A percentile compares a stretch with the other conserved stretches of the same genome.
These are phyloP conservation scores for Penicillium mononematosum DNA, from an alignment of 495 filamentous ascomycete species.

Conservation along the genomic window DNA sequence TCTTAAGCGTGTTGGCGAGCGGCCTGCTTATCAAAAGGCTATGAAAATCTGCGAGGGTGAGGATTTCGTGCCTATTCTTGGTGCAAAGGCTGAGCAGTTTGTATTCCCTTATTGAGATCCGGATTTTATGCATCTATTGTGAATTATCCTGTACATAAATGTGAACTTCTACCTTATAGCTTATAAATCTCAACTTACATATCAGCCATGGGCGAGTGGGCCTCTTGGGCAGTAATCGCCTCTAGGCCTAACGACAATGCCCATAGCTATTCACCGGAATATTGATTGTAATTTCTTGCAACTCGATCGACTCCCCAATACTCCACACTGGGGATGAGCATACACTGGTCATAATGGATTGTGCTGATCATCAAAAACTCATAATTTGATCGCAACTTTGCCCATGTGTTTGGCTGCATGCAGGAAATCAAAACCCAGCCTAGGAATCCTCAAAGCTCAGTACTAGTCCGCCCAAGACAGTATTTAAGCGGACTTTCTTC, in stretches of 20 bases:
- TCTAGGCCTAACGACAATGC: neutral
- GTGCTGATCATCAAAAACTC: too few species aligned
- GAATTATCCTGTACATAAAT: neutral
- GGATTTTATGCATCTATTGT: neutral
- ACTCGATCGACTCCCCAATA: too few species aligned
- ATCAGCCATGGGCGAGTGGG: neutral
- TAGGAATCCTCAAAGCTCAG: neutral
- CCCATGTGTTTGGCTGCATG: too few species aligned
- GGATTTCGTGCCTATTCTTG: slow-evolving; percentile 24
- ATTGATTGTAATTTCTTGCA: neutral
- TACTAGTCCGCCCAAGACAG: neutral
- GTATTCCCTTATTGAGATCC: slow-evolving; percentile 1
- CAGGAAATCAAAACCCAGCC: neutral
- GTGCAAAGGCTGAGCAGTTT: slow-evolving; percentile 16
- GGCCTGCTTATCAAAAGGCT: slow-evolving; percentile 31
- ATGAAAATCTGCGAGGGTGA: slow-evolving; percentile 38
- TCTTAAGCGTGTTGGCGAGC: slow-evolving; percentile 26
- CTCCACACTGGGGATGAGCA: neutral
- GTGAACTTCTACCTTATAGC: neutral
- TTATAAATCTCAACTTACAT: neutral
- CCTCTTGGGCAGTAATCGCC: neutral
- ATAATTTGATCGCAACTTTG: too few species aligned
- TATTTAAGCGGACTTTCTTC: too few species aligned
- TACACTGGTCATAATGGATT: neutral
- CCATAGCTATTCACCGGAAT: neutral